These are phyloP conservation scores for Septoria linicola DNA, from an alignment of 2,329 filamentous ascomycete genomes.

Conservation along the genomic window DNA sequence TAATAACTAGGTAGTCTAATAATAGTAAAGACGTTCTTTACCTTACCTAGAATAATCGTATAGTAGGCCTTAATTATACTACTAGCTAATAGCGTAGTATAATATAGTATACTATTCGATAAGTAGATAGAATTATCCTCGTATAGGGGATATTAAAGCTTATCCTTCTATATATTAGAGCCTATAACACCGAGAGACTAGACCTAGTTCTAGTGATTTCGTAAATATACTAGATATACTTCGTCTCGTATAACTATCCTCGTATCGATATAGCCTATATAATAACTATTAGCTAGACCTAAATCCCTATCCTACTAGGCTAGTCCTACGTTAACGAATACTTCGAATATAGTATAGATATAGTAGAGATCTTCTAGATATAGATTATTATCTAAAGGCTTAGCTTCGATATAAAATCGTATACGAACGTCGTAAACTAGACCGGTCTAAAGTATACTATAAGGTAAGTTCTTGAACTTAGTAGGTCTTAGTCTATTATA, in stretches of 20 bases:
- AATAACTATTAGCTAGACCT: constrained; percentile 51
- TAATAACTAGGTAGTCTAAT: constrained; percentile 95
- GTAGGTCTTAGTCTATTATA: constrained; percentile 32
- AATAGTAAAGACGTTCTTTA: constrained; percentile 94
- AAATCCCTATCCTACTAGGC: constrained; percentile 42
- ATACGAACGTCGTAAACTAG: constrained; percentile 83
- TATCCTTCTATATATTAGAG: constrained; percentile 31
- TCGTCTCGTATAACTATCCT: constrained; percentile 76
- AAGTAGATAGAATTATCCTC: constrained; percentile 50
- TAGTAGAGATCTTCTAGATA: constrained; percentile 93
- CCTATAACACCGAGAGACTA: constrained; percentile 52
- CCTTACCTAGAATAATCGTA: constrained; percentile 75
- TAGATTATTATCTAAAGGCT: constrained; percentile 60
- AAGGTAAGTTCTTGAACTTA: constrained; percentile 41
- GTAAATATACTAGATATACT: constrained; percentile 74
- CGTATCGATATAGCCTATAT: constrained; percentile 69
- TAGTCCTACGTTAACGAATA: constrained; percentile 77
- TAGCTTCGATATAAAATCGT: constrained; percentile 84
- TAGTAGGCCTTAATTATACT: constrained; percentile 95
- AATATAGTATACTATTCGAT: constrained; percentile 50
- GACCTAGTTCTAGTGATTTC: constrained; percentile 78
- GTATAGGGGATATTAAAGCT: constrained; percentile 62
- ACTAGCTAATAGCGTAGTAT: constrained; percentile 79
- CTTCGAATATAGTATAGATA: constrained; percentile 90
- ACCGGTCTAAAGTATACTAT: constrained; percentile 44